Evolutionary conservation across 495 filamentous ascomycete genomes (phyloP).

Genomic region (Penicillium taxi): DNA sequence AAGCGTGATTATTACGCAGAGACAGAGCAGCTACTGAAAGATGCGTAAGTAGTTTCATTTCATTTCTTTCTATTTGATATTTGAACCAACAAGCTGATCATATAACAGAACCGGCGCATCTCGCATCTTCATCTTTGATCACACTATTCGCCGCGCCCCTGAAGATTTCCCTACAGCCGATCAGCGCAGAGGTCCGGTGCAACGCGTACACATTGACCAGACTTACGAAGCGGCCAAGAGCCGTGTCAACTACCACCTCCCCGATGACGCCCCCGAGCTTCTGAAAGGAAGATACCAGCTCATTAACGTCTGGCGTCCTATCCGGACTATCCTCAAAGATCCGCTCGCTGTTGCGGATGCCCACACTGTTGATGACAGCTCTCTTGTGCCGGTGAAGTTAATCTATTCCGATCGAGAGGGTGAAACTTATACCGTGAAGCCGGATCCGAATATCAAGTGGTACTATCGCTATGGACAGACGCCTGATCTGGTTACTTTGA

Average conservation of each 20-base stretch:
- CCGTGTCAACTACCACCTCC: conserved; percentile 54
- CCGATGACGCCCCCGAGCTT: conserved; percentile 53
- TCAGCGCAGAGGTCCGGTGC: conserved; percentile 51
- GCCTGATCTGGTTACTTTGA: conserved; percentile 54
- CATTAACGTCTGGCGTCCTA: conserved; percentile 75
- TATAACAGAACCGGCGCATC: conserved; percentile 42
- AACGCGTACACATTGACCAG: conserved; percentile 66
- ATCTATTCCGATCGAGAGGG: conserved; percentile 45
- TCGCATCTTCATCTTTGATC: conserved; percentile 64
- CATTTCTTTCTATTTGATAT: no score
- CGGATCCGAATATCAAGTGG: conserved; percentile 41
- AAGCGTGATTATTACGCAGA: conserved; percentile 58
- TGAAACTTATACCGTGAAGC: conserved; percentile 37
- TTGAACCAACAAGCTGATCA: background rate
- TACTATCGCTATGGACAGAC: conserved; percentile 45
- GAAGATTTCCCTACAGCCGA: conserved; percentile 17
- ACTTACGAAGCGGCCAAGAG: conserved; percentile 50
- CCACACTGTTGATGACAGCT: conserved; percentile 34
- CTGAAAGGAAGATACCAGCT: conserved; percentile 61
- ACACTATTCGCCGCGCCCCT: conserved; percentile 58
- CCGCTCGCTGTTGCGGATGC: conserved; percentile 56
- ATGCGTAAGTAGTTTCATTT: conserved; percentile 44
- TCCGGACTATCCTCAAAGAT: conserved; percentile 54
- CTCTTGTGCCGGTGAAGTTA: conserved; percentile 38
- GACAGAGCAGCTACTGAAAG: conserved; percentile 56